Evolutionary conservation across 331 rosid species (phyloP).

Genomic region (Cydonia oblonga): DNA sequence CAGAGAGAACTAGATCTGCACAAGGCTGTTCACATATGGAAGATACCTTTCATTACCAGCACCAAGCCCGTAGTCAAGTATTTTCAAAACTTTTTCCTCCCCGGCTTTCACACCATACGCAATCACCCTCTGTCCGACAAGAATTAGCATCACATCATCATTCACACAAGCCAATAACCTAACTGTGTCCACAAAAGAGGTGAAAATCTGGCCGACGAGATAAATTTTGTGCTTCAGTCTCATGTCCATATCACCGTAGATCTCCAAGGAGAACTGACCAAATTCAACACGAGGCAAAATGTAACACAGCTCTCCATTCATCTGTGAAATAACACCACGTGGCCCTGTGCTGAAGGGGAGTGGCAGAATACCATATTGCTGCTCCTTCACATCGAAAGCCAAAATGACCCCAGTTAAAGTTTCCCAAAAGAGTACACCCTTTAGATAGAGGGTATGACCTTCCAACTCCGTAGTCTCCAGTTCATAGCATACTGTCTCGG

Average conservation of each 20-base stretch:
- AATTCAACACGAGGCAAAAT: slow-evolving; percentile 5
- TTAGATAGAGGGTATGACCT: slow-evolving; percentile 21
- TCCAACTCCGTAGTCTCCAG: not conserved
- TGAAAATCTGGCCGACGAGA: not conserved
- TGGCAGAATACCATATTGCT: slow-evolving; percentile 11
- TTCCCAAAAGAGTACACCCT: slow-evolving; percentile 30
- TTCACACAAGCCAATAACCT: slow-evolving; percentile 20
- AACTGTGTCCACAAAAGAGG: not conserved
- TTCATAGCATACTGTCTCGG: slow-evolving; percentile 15
- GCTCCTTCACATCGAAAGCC: slow-evolving; percentile 17
- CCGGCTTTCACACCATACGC: slow-evolving; percentile 7
- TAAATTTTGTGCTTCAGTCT: slow-evolving; percentile 8
- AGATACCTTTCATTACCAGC: slow-evolving; percentile 5
- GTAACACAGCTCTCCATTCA: slow-evolving; percentile 27
- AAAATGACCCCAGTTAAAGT: slow-evolving; percentile 11
- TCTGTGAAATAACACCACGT: slow-evolving; percentile 14
- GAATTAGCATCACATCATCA: slow-evolving; percentile 19
- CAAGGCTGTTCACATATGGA: slow-evolving; percentile 37
- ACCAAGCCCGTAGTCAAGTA: not conserved
- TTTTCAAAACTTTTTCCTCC: not conserved
- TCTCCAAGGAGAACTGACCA: not conserved
- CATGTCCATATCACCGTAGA: slow-evolving; percentile 23
- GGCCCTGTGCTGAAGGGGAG: slow-evolving; percentile 15
- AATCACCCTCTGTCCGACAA: slow-evolving; percentile 3
- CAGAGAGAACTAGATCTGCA: not conserved